phyloP scores from a whole-genome alignment of 257 asterid genomes.

The Solanum habrochaites region DNA sequence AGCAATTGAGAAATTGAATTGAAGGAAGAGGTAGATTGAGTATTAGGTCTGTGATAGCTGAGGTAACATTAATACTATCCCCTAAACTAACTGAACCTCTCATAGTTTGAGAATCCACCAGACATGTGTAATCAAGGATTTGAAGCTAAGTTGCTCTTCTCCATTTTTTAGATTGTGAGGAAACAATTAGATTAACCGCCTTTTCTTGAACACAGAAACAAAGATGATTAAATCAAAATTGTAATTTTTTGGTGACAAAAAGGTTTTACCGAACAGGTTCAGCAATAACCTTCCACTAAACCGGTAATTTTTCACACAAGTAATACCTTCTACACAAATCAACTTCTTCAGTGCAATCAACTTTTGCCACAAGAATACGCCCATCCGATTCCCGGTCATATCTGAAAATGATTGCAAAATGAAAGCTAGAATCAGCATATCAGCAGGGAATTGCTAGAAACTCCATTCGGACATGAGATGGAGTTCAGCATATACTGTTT shows the following conservation, averaged over 20 bases:
- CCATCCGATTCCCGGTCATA: conserved; percentile 82
- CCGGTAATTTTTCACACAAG: neutral
- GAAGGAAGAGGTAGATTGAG: neutral
- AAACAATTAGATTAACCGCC: neutral
- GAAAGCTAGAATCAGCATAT: conserved; percentile 12
- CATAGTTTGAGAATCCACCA: neutral
- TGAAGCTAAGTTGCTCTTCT: neutral
- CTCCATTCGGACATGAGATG: conserved; percentile 8
- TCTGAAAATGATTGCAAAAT: conserved; percentile 23
- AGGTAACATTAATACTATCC: neutral
- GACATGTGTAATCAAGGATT: neutral
- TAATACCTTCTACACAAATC: conserved; percentile 75
- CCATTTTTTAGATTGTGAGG: neutral
- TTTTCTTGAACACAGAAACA: neutral
- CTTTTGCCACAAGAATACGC: conserved; percentile 75
- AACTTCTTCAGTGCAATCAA: conserved; percentile 80
- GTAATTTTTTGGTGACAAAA: neutral
- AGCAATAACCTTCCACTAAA: neutral
- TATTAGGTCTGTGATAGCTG: neutral
- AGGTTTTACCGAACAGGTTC: neutral
- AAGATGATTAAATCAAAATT: neutral
- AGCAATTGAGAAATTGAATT: neutral
- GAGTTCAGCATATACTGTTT: neutral
- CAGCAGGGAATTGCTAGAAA: neutral
- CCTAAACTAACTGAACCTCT: neutral